Conservation (phyloP, 371 early-diverging fungal species). For the Circinella umbellata region DNA sequence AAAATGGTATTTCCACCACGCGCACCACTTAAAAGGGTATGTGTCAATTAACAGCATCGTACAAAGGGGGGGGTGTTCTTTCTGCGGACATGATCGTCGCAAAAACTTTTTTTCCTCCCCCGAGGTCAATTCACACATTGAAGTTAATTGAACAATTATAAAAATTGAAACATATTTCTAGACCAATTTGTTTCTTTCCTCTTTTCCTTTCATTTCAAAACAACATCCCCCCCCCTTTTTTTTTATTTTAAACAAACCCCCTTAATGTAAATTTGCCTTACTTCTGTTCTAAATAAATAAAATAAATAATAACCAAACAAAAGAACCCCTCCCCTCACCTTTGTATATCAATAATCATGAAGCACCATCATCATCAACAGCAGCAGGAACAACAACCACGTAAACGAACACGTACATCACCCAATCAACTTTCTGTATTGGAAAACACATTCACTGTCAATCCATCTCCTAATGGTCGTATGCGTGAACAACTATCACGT, state of each 20-base stretch:
- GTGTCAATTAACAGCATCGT: slow-evolving; percentile 25
- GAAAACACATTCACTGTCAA: slow-evolving; percentile 74
- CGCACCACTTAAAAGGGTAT: slow-evolving; percentile 14
- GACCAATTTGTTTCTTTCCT: not conserved
- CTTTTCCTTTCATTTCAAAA: not conserved
- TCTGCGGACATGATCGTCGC: slow-evolving; percentile 8
- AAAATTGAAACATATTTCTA: slow-evolving; percentile 5
- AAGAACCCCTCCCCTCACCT: not conserved
- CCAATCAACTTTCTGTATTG: slow-evolving; percentile 72
- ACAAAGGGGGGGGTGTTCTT: not conserved
- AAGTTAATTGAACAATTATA: not conserved
- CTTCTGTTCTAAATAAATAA: too few relatives aligned
- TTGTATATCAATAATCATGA: not conserved
- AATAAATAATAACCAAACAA: not conserved
- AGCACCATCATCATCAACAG: slow-evolving; percentile 14
- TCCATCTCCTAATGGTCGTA: slow-evolving; percentile 75
- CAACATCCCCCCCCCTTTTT: not conserved
- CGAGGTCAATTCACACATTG: not conserved
- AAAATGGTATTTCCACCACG: slow-evolving; percentile 6
- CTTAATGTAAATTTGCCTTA: not conserved
- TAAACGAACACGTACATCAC: slow-evolving; percentile 75
- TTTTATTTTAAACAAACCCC: not conserved
- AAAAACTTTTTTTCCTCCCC: not conserved
- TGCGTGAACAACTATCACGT: slow-evolving; percentile 83
- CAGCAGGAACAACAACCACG: slow-evolving; percentile 26